phyloP scores from a whole-genome alignment of 2,329 filamentous ascomycete species.

The Colletotrichum agaves region DNA sequence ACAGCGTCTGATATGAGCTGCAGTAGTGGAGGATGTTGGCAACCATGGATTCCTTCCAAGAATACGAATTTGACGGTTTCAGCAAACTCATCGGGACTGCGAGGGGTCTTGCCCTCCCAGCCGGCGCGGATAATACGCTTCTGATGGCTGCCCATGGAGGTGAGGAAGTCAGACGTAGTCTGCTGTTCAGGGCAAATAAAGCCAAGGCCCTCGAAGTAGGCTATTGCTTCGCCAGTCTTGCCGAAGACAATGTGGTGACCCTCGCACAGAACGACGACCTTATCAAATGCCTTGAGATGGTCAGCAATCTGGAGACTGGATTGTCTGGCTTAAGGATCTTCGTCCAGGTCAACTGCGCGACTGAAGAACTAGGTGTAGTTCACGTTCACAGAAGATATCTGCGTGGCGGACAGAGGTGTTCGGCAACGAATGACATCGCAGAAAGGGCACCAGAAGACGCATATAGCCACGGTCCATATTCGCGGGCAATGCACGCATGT shows the following conservation, averaged over 20 bases:
- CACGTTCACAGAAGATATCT: too few species aligned
- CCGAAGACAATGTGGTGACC: conserved; percentile 77
- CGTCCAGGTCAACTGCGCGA: too few species aligned
- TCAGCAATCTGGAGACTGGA: neutral
- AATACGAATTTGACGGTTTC: conserved; percentile 73
- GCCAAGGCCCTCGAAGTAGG: conserved; percentile 73
- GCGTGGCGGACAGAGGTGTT: too few species aligned
- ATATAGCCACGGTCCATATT: too few species aligned
- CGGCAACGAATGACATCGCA: too few species aligned
- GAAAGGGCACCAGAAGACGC: too few species aligned
- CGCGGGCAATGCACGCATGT: too few species aligned
- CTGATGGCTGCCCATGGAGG: conserved; percentile 58
- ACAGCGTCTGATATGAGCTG: too few species aligned
- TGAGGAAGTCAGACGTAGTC: conserved; percentile 81
- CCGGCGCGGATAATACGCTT: conserved; percentile 43
- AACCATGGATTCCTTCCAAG: conserved; percentile 74
- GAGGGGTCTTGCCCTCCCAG: conserved; percentile 43
- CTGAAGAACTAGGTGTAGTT: too few species aligned
- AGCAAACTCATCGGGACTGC: conserved; percentile 47
- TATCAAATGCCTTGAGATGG: conserved; percentile 64
- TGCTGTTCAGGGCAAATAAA: conserved; percentile 66
- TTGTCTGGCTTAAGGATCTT: too few species aligned
- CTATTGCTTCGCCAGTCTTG: conserved; percentile 65
- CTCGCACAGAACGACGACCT: conserved; percentile 73
- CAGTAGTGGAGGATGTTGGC: conserved; percentile 56